Percentiles rank a stretch among this genome's conserved stretches.
phyloP scores from a whole-genome alignment of 805 yeast species.

The Suhomyces canberraensis region DNA sequence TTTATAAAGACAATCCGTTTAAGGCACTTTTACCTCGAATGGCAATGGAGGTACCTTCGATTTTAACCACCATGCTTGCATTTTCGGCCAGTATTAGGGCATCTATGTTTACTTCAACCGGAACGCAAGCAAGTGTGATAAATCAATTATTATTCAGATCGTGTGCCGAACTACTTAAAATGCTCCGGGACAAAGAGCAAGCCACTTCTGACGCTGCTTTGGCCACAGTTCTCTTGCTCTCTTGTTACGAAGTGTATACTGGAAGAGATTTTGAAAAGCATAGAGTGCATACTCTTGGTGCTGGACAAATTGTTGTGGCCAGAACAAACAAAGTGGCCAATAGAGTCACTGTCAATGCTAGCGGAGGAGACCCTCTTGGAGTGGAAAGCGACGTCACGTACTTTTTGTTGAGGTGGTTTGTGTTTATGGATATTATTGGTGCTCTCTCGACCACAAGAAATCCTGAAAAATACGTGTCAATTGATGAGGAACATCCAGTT shows the following conservation, averaged over 20 bases:
- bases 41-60: constrained; percentile 58
- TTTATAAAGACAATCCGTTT: constrained; percentile 64
- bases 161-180: constrained; percentile 51
- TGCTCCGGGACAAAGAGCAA: constrained; percentile 48
- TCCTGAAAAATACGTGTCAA: constrained; percentile 28
- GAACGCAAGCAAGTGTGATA: constrained; percentile 40
- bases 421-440: constrained; percentile 63
- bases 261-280: constrained; percentile 49
- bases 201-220: constrained; percentile 65
- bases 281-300: constrained; percentile 66
- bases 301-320: constrained; percentile 58
- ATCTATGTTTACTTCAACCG: constrained; percentile 17
- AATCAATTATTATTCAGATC: constrained; percentile 55
- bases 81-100: constrained; percentile 35
- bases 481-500: constrained; percentile 12
- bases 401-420: constrained; percentile 67
- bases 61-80: constrained; percentile 54
- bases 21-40: constrained; percentile 60
- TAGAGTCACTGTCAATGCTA: background rate
- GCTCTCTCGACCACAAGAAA: constrained; percentile 53
- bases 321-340: constrained; percentile 24
- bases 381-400: constrained; percentile 43
- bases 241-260: constrained; percentile 51
- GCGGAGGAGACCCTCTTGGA: constrained; percentile 9
- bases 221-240: constrained; percentile 56